Evolutionary conservation across 352 stramenopile genomes (phyloP), one percentile per base, ranked within the genome.

Genomic region (Thalassiosira exigua): DNA sequence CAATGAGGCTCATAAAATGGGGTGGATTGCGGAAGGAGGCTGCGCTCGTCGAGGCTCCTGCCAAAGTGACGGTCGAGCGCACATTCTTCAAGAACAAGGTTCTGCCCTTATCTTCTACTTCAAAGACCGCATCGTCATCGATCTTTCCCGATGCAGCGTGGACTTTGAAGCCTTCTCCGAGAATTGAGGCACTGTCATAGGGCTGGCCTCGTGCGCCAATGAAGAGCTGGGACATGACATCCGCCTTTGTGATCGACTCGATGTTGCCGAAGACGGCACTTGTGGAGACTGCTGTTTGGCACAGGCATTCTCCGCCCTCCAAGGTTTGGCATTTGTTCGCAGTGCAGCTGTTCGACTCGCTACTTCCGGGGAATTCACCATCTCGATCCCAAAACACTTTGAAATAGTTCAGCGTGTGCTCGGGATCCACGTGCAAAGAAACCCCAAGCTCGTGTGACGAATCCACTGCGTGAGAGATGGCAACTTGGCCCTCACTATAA

Each of bases 31-130:
- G 48, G 52, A 81, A 75, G 24, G 77, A 26, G 9, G 46, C 5
- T 30, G 46, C 22, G 11, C 11, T 17, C 11, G 39, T 48, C n/a
- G 39, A 48, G n/a, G n/a, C n/a, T n/a, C 66, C 80, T 44, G 7
- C 36, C 32, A 26, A 87, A 44, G n/a, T 68, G 0, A 87, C 79
- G 30, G 67, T 84, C 4, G 74, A 84, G 22, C 48, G 39, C 4
- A 70, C 58, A 53, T 88, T 88, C 52, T 80, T 88, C n/a, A 88
- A 73, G 56, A 69, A 85, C 17, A 85, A 33, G 19, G 42, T 81
- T 22, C 76, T 44, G 26, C 81, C 75, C 4, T 21, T 44, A 61
- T 83, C 75, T 59, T 75, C 21, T 12, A 85, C 70, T 69, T 88
- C 81, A 66, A 88, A 88, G 4, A 85, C 61, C 24, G 81, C 81